Conservation (phyloP, 1,284 basidiomycete species). For the Cutaneotrichosporon sp. region DNA sequence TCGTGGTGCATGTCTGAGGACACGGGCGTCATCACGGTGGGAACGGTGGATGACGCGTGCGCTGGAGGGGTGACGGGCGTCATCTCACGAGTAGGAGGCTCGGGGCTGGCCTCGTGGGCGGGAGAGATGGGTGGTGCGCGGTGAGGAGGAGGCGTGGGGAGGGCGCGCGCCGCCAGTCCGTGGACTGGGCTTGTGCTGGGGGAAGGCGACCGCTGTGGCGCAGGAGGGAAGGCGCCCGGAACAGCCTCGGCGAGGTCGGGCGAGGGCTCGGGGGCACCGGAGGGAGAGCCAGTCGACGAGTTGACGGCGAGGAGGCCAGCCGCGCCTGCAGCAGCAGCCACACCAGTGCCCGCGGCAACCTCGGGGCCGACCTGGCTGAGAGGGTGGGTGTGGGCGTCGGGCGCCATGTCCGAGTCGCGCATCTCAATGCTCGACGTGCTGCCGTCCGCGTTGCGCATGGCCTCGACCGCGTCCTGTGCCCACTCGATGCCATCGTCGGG, state of each 20-base stretch:
- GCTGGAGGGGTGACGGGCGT: conserved; percentile 5
- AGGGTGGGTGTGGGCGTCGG: not conserved
- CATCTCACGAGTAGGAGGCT: conserved; percentile 5
- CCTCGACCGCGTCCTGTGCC: conserved; percentile 54
- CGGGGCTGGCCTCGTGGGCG: conserved; percentile 7
- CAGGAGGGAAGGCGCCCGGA: conserved; percentile 3
- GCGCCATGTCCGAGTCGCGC: conserved; percentile 7
- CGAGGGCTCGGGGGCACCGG: not conserved
- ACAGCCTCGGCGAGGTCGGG: not conserved
- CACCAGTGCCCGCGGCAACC: not conserved
- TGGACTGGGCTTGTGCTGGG: conserved; percentile 1
- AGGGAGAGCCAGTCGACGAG: not conserved
- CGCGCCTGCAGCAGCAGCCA: conserved; percentile 3
- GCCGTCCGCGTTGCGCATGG: conserved; percentile 33
- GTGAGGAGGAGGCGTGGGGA: conserved; percentile 8
- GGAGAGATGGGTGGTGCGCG: conserved; percentile 3
- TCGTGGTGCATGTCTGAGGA: conserved; percentile 5
- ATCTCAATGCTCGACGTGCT: conserved; percentile 1
- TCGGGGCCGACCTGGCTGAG: not conserved
- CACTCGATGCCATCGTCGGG: conserved; percentile 58
- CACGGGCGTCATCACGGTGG: not conserved
- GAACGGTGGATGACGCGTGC: not conserved
- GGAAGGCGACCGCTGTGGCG: conserved; percentile 10
- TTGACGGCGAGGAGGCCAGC: not conserved
- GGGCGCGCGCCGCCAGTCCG: conserved; percentile 3